Evolutionary conservation across 164 flowering plant species (phyloP).

Genomic region (Malania oleifera): DNA sequence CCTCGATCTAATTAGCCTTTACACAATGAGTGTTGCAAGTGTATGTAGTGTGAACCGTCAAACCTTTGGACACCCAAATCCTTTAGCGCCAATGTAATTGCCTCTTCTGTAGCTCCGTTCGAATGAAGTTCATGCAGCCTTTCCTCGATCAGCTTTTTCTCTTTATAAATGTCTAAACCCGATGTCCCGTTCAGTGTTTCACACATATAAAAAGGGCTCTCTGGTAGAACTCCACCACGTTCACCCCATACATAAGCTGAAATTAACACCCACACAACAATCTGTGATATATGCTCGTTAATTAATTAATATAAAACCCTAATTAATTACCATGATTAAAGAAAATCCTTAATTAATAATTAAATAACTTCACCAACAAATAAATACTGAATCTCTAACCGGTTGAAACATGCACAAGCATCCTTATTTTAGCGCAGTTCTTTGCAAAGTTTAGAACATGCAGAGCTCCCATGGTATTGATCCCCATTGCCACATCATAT

Average conservation of each 20-base stretch:
- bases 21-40: too few relatives aligned
- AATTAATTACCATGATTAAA: too few relatives aligned
- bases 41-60: too few relatives aligned
- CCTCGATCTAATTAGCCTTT: too few relatives aligned
- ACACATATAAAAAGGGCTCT: conserved; percentile 41
- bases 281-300: too few relatives aligned
- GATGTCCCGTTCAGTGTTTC: conserved; percentile 44
- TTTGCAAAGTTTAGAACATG: neutral
- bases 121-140: conserved; percentile 34
- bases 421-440: neutral
- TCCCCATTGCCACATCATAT: conserved; percentile 1
- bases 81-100: conserved; percentile 36
- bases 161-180: conserved; percentile 35
- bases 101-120: conserved; percentile 20
- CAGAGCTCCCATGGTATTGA: neutral
- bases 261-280: too few relatives aligned
- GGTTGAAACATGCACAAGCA: neutral
- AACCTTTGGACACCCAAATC: conserved; percentile 61
- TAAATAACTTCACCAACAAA: too few relatives aligned
- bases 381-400: neutral
- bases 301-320: too few relatives aligned
- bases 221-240: conserved; percentile 40
- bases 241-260: conserved; percentile 70
- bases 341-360: too few relatives aligned
- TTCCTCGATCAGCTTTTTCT: conserved; percentile 34